Conservation (phyloP, 768 basidiomycete species). For the Tricholoma furcatifolium region DNA sequence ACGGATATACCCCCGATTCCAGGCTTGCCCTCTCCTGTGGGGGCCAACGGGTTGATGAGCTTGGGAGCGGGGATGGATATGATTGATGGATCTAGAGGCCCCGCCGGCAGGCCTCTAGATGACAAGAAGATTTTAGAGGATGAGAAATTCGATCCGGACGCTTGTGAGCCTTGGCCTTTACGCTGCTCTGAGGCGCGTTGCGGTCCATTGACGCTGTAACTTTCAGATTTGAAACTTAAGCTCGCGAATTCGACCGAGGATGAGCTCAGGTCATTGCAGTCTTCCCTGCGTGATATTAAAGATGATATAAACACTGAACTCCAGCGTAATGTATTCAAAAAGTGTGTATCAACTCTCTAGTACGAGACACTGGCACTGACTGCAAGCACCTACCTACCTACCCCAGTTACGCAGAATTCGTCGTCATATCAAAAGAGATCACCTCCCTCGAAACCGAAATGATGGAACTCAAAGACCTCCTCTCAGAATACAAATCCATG, state of each 20-base stretch:
- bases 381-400: constrained; percentile 2
- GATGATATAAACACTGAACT: constrained; percentile 76
- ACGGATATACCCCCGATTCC: constrained; percentile 65
- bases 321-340: constrained; percentile 93
- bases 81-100: constrained; percentile 44
- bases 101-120: constrained; percentile 45
- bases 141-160: constrained; percentile 85
- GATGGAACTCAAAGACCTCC: constrained; percentile 91
- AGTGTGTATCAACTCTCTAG: constrained; percentile 42
- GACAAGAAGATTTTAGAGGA: constrained; percentile 69
- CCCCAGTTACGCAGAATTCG: constrained; percentile 91
- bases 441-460: constrained; percentile 95
- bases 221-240: constrained; percentile 73
- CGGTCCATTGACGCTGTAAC: constrained; percentile 9
- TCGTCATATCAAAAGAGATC: constrained; percentile 96
- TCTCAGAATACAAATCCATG: constrained; percentile 96
- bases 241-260: constrained; percentile 88
- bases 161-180: constrained; percentile 64
- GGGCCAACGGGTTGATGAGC: constrained; percentile 27
- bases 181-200: constrained; percentile 11
- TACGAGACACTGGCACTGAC: background rate
- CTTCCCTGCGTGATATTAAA: constrained; percentile 68
- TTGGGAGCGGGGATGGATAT: constrained; percentile 17
- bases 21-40: constrained; percentile 45
- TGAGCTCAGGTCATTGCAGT: constrained; percentile 73